Evolutionary conservation across 83 land plant species (phyloP), one percentile per base, ranked within the genome.

Genomic region (Thuja plicata): DNA sequence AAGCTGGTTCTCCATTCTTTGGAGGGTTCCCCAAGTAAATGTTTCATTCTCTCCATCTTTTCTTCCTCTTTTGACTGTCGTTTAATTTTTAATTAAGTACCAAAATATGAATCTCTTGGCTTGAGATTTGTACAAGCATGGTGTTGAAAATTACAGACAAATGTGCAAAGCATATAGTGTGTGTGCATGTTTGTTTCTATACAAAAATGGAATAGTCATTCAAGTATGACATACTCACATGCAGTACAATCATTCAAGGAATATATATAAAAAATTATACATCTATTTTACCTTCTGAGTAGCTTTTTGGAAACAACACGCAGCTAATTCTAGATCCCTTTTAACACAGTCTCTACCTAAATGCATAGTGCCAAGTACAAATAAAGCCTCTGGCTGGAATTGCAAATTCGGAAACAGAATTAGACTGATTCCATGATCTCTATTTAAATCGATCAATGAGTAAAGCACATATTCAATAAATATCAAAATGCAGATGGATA

Each of bases 221-320:
- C 54, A 50, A 50, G 15, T 11, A 50, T 50, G 0, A 52, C 11
- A 52, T 3, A 50, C 13, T 10, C 13, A 52, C 17, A 86, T n/a
- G 11, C 38, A 45, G 9, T 37, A 55, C 74, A 55, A 87, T 15
- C 30, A 17, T 55, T 54, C 43, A 54, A 60, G 41, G 8, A 30
- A 87, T 16, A 32, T 34, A n/a, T n/a, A 15, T 21, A 0, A 30
- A 55, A 87, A 13, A 27, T 57, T 52, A 8, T 54, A 54, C 30
- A 30, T 0, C 52, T 6, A 55, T 30, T 34, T 34, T 85, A 96
- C 98, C 98, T 94, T 96, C 52, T 93, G 92, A 55, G 96, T 92
- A 86, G 97, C 97, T 88, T 92, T 94, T 48, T 95, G 95, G 86
- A 97, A 97, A 88, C 98, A 97, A 95, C 97, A 95, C 34, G 95